These are phyloP conservation scores for Cryptococcus floricola DNA, from an alignment of 1,284 basidiomycete species.

Conservation along the genomic window DNA sequence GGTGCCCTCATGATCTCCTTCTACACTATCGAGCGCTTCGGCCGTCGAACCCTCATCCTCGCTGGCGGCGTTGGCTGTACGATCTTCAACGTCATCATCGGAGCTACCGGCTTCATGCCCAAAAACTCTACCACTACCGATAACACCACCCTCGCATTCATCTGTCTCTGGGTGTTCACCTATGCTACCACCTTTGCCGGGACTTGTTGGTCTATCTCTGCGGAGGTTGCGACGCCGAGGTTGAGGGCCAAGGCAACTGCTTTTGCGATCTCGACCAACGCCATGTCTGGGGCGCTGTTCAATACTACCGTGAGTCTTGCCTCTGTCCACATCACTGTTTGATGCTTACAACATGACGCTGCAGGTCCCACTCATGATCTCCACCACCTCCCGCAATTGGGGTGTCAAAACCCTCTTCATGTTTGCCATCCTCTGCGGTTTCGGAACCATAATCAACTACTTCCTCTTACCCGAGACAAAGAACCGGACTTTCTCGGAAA, in stretches of 20 bases:
- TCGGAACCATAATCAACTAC: conserved; percentile 8
- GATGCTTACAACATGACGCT: too few species aligned
- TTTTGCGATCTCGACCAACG: conserved; percentile 7
- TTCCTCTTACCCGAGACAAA: conserved; percentile 20
- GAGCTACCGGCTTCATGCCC: conserved; percentile 9
- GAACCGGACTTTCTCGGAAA: conserved; percentile 14
- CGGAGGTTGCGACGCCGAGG: conserved; percentile 12
- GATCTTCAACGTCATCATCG: conserved; percentile 16
- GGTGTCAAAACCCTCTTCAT: conserved; percentile 23
- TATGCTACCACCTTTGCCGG: too few species aligned
- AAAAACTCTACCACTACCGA: neutral
- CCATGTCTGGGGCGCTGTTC: conserved; percentile 13
- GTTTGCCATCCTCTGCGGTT: conserved; percentile 16
- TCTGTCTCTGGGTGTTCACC: too few species aligned
- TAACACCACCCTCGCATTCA: too few species aligned
- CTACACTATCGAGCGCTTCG: too few species aligned
- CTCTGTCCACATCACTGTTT: neutral
- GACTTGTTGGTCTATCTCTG: neutral
- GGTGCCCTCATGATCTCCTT: too few species aligned
- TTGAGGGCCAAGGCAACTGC: conserved; percentile 14
- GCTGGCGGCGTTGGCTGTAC: conserved; percentile 1
- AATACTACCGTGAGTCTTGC: conserved; percentile 11
- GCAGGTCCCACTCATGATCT: too few species aligned
- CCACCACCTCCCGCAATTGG: conserved; percentile 18
- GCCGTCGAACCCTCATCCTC: too few species aligned